phyloP scores from a whole-genome alignment of 2,329 filamentous ascomycete species.

The Fusarium duplospermum region DNA sequence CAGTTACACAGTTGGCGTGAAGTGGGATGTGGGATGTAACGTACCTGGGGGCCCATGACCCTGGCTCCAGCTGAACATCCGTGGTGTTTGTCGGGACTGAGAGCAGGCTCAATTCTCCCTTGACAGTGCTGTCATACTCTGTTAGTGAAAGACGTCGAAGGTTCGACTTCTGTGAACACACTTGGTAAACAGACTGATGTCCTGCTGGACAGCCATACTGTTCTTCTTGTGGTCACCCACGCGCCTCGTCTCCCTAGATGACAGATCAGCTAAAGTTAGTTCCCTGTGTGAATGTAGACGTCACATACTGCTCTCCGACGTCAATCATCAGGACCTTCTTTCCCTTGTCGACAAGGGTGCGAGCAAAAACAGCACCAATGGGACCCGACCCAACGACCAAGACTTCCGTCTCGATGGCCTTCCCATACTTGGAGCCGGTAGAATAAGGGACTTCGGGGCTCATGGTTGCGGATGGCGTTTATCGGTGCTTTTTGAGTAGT shows the following conservation, averaged over 20 bases:
- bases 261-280: neutral
- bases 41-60: neutral
- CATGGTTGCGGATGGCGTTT: neutral
- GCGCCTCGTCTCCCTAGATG: neutral
- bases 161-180: neutral
- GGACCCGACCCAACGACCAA: constrained; percentile 8
- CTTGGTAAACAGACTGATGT: constrained; percentile 13
- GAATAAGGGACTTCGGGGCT: neutral
- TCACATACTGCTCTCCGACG: constrained; percentile 1
- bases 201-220: constrained; percentile 12
- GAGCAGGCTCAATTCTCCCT: constrained; percentile 1
- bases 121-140: neutral
- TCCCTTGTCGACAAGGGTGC: neutral
- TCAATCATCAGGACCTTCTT: constrained; percentile 13
- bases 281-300: too few species aligned
- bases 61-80: neutral
- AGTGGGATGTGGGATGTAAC: neutral
- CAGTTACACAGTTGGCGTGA: neutral
- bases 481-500: neutral
- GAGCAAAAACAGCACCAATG: constrained; percentile 8
- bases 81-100: neutral
- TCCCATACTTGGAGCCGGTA: neutral
- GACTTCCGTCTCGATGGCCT: neutral
- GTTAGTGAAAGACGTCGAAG: neutral
- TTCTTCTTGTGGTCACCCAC: constrained; percentile 12